These are phyloP conservation scores for Gigaspora rosea DNA, from an alignment of 192 early-diverging fungal species.

Conservation along the genomic window DNA sequence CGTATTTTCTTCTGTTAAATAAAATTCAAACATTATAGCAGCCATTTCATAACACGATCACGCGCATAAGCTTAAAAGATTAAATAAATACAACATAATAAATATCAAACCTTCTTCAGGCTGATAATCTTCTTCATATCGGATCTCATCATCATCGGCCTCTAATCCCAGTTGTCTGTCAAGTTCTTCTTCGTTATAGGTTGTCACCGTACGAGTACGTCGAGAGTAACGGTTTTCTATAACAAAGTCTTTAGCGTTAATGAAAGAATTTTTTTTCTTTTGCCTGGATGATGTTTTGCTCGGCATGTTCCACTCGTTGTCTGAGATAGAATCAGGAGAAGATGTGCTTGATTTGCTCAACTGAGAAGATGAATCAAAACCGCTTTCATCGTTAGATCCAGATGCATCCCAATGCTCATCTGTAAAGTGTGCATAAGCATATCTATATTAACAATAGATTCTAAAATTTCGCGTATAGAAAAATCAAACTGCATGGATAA, in stretches of 20 bases:
- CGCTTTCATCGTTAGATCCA: slow-evolving; percentile 1
- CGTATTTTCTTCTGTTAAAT: slow-evolving; percentile 52
- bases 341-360: neutral
- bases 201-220: slow-evolving; percentile 35
- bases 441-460: neutral
- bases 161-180: slow-evolving; percentile 37
- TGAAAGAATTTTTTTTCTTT: slow-evolving; percentile 28
- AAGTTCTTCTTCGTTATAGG: slow-evolving; percentile 50
- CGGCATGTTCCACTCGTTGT: neutral
- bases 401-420: neutral
- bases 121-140: slow-evolving; percentile 4
- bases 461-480: neutral
- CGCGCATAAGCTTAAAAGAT: neutral
- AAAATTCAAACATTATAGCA: slow-evolving; percentile 2
- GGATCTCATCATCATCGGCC: slow-evolving; percentile 32
- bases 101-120: slow-evolving; percentile 12
- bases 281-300: slow-evolving; percentile 7
- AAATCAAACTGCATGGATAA: neutral
- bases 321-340: neutral
- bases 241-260: slow-evolving; percentile 6
- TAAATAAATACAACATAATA: neutral
- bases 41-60: neutral
- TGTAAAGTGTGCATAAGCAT: neutral
- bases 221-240: slow-evolving; percentile 40
- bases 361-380: neutral